Percentiles rank a stretch among this genome's conserved stretches.
Evolutionary conservation across 73 alveolate genomes (phyloP).

Genomic region (Blepharisma stoltei): DNA sequence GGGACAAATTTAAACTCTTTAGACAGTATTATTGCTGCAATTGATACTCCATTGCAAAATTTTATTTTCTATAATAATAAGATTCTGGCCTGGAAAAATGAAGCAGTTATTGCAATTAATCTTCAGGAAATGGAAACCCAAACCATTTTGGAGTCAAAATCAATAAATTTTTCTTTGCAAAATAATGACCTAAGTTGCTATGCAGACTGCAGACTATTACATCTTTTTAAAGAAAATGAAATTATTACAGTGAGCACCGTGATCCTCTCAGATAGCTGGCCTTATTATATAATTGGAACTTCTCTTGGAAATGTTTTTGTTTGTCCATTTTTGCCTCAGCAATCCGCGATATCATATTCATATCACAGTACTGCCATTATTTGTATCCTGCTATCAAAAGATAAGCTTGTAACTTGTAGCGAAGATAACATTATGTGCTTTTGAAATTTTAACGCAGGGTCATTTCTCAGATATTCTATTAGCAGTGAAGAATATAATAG

Average conservation of each 20-base stretch:
- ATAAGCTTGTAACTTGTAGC: conserved; percentile 20
- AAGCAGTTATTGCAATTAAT: no score
- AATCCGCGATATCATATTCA: neutral
- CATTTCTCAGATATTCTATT: no score
- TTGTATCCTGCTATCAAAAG: neutral
- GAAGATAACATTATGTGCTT: neutral
- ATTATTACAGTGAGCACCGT: neutral
- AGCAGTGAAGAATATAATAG: no score
- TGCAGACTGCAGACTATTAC: neutral
- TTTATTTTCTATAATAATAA: no score
- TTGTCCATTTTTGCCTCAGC: neutral
- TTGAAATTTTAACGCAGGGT: neutral
- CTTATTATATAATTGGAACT: conserved; percentile 21
- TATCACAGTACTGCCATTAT: neutral
- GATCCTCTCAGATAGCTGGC: neutral
- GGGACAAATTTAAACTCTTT: no score
- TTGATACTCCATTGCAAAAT: no score
- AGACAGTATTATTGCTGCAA: no score
- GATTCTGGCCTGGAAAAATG: no score
- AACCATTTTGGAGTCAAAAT: no score
- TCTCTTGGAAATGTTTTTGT: conserved; percentile 7
- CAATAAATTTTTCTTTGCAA: no score
- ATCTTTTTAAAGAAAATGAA: neutral
- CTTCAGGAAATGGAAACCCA: no score
- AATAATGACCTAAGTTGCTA: no score